Evolutionary conservation across 1,139 yeast genomes (phyloP).

Genomic region (Hansenula sp.): DNA sequence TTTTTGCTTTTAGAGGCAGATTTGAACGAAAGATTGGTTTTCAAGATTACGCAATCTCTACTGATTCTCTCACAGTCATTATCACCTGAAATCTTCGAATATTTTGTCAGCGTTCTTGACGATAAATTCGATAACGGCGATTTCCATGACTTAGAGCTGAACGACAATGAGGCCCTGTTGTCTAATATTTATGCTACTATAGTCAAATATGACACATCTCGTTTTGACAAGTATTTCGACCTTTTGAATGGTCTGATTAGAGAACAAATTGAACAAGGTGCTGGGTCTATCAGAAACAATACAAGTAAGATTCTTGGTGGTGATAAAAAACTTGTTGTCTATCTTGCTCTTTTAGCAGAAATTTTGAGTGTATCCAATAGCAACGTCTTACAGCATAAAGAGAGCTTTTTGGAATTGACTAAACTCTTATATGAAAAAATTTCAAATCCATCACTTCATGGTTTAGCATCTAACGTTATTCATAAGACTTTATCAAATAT

Average conservation of each 20-base stretch:
- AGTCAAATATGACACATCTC: conserved; percentile 45
- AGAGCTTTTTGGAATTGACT: conserved; percentile 49
- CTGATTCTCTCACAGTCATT: conserved; percentile 67
- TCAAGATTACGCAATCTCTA: conserved; percentile 57
- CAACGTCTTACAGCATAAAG: conserved; percentile 39
- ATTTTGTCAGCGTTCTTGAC: conserved; percentile 36
- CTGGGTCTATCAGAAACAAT: conserved; percentile 67
- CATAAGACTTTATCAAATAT: conserved; percentile 67
- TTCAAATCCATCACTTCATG: conserved; percentile 60
- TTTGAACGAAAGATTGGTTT: conserved; percentile 52
- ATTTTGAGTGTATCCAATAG: conserved; percentile 66
- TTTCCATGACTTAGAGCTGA: conserved; percentile 42
- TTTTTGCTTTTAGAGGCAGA: conserved; percentile 66
- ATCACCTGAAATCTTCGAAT: conserved; percentile 55
- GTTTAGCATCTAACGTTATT: conserved; percentile 42
- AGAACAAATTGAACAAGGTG: conserved; percentile 77
- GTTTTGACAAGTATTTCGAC: conserved; percentile 33
- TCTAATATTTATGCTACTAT: conserved; percentile 71
- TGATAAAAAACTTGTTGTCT: conserved; percentile 76
- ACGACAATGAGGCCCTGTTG: conserved; percentile 63
- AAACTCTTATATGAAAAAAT: conserved; percentile 51
- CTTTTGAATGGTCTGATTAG: conserved; percentile 37
- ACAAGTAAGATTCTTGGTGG: conserved; percentile 68
- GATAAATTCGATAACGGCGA: conserved; percentile 53
- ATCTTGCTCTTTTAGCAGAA: conserved; percentile 68